Evolutionary conservation across 768 basidiomycete species (phyloP).

Genomic region (Amyloporia xantha): DNA sequence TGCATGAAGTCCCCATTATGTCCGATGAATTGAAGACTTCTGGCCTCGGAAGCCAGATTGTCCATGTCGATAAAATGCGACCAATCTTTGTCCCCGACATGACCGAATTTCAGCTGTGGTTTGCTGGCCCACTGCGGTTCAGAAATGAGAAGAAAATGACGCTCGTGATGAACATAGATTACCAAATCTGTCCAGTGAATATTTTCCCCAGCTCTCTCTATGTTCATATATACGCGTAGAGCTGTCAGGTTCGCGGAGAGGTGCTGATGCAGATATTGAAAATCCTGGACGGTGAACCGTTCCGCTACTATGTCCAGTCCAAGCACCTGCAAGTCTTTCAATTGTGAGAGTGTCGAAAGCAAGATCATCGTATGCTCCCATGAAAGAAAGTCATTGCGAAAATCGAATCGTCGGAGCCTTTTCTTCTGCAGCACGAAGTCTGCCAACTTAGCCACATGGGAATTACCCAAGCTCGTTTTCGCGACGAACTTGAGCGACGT

Average conservation of each 20-base stretch:
- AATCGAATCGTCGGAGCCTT: constrained; percentile 5
- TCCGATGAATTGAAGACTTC: background rate
- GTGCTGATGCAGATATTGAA: too few species aligned
- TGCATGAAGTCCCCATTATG: background rate
- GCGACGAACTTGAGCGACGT: constrained; percentile 7
- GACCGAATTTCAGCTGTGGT: background rate
- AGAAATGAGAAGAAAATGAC: too few species aligned
- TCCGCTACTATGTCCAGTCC: constrained; percentile 5
- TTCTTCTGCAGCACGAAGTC: constrained; percentile 7
- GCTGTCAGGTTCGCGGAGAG: too few species aligned
- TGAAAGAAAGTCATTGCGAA: too few species aligned
- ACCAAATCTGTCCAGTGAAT: too few species aligned
- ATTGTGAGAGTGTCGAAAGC: background rate
- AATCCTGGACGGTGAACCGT: too few species aligned
- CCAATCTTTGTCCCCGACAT: background rate
- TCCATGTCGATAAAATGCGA: background rate
- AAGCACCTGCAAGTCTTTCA: constrained; percentile 7
- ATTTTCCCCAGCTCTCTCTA: too few species aligned
- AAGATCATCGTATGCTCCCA: background rate
- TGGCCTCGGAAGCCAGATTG: background rate
- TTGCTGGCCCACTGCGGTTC: background rate
- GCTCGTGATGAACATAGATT: too few species aligned
- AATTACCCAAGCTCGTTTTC: background rate
- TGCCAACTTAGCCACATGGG: background rate
- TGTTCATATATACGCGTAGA: too few species aligned